phyloP scores from a whole-genome alignment of 2,329 filamentous ascomycete genomes.

The Cytospora paraplurivora region DNA sequence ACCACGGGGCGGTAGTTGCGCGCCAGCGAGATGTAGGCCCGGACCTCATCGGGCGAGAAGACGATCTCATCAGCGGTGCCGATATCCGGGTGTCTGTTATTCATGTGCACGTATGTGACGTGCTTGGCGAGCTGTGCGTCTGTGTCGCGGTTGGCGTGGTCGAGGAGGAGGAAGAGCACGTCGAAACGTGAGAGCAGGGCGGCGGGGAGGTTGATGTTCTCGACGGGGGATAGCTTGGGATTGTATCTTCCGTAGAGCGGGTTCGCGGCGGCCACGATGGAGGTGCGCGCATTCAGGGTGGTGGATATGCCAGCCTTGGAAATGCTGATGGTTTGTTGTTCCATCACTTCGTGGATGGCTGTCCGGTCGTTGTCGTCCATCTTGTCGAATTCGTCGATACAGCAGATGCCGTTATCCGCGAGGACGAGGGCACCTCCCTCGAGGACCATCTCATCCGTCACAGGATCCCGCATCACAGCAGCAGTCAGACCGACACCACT shows the following conservation, averaged over 20 bases:
- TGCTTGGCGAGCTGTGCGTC: conserved; percentile 95
- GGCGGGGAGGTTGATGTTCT: conserved; percentile 99
- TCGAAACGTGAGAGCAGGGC: conserved; percentile 97
- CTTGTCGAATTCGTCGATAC: conserved; percentile 87
- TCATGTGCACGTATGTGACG: conserved; percentile 96
- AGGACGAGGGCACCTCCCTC: conserved; percentile 79
- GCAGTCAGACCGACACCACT: conserved; percentile 82
- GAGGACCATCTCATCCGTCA: conserved; percentile 82
- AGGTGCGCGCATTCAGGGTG: conserved; percentile 92
- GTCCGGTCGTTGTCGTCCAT: conserved; percentile 85
- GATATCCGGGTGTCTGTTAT: conserved; percentile 86
- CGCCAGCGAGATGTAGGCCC: conserved; percentile 92
- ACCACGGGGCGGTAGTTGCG: conserved; percentile 86
- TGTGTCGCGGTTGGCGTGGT: conserved; percentile 84
- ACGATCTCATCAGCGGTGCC: conserved; percentile 60
- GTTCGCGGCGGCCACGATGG: conserved; percentile 94
- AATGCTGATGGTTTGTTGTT: conserved; percentile 84
- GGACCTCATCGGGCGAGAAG: conserved; percentile 90
- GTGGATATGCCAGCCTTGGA: conserved; percentile 72
- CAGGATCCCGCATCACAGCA: conserved; percentile 80
- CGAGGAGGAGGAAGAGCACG: conserved; percentile 92
- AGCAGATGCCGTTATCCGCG: conserved; percentile 83
- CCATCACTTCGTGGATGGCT: conserved; percentile 86
- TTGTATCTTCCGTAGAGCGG: conserved; percentile 98
- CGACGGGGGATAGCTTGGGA: conserved; percentile 92